Base-by-base conservation (phyloP, 768 basidiomycete species). In the Rhizopogon vulgaris region DNA sequence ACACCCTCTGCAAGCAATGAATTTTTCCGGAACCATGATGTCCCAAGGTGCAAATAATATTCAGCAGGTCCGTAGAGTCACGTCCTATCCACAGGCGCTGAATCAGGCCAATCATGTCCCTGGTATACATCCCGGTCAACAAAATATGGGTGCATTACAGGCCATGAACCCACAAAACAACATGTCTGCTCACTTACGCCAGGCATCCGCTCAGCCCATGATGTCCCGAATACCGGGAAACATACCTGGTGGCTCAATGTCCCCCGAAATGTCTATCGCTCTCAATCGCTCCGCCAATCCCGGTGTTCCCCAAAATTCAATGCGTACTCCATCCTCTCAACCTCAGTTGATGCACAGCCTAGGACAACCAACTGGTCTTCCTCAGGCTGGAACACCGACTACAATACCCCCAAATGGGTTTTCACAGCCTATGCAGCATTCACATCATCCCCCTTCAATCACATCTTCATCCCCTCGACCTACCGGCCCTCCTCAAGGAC, bases 11-110 rank as follows among this genome's bases (percentile, higher is more conserved):
- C 74, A 71, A 59, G 53, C 62, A 56, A 73, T 78, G 67, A 62
- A 58, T 45, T 79, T 78, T 60, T 67, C 71, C 49, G 65, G 67
- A 41, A 65, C 59, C 56, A 70, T 75, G 60, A 73, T 79, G 67
- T 70, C 64, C 59, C 72, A 68, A 56, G 69, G 67, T 37, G 67
- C 63, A 52, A 63, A 64, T 4, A 67, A 66, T 55, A 67, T 71
- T 38, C 63, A 63, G 41, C 59, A 56, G 17, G 63, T 77, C 41
- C 78, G 84, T 52, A 78, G 84, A 60, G 76, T 75, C n/a, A 68
- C 72, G 53, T 80, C 83, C 18, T 84, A 85, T 66, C 76, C 81
- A 4, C 74, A 77, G 55, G 65, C 59, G 65, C 59, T 76, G 52
- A 75, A 70, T 58, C 70, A 74, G 38, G 67, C 63, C 45, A 66